phyloP scores from a whole-genome alignment of 2,329 filamentous ascomycete genomes.

The Fusarium goolgardi region DNA sequence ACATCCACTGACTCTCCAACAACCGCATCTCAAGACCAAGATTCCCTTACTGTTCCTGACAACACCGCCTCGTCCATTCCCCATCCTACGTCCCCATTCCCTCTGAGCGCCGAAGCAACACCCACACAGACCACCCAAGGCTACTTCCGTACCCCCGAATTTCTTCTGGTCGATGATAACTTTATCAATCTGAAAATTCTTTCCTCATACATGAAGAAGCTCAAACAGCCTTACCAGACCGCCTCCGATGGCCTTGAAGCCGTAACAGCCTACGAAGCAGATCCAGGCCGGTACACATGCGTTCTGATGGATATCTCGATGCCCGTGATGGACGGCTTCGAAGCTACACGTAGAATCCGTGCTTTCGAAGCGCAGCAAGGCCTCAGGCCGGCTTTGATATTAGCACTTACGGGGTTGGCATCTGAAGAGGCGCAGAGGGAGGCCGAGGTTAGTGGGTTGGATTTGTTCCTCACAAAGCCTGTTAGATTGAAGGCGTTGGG shows the following conservation, averaged over 20 bases:
- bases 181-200: slow-evolving; percentile 54
- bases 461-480: slow-evolving; percentile 67
- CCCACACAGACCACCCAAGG: slow-evolving; percentile 1
- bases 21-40: neutral
- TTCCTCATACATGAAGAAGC: slow-evolving; percentile 52
- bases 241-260: slow-evolving; percentile 53
- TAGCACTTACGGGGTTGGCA: slow-evolving; percentile 65
- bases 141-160: slow-evolving; percentile 18
- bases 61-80: neutral
- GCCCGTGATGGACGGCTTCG: slow-evolving; percentile 67
- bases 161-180: slow-evolving; percentile 58
- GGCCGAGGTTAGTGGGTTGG: slow-evolving; percentile 64
- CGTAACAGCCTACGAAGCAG: slow-evolving; percentile 45
- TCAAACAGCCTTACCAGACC: slow-evolving; percentile 46
- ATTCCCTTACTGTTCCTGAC: neutral
- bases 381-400: slow-evolving; percentile 58
- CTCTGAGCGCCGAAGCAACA: slow-evolving; percentile 20
- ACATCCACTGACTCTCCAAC: slow-evolving; percentile 5
- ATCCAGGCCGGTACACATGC: slow-evolving; percentile 44
- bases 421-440: slow-evolving; percentile 63
- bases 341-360: slow-evolving; percentile 62
- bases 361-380: slow-evolving; percentile 59
- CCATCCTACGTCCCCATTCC: slow-evolving; percentile 17
- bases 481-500: slow-evolving; percentile 58
- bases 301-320: slow-evolving; percentile 65